These are phyloP conservation scores for Yueomyces sinensis DNA, from an alignment of 805 yeast species.

Conservation along the genomic window DNA sequence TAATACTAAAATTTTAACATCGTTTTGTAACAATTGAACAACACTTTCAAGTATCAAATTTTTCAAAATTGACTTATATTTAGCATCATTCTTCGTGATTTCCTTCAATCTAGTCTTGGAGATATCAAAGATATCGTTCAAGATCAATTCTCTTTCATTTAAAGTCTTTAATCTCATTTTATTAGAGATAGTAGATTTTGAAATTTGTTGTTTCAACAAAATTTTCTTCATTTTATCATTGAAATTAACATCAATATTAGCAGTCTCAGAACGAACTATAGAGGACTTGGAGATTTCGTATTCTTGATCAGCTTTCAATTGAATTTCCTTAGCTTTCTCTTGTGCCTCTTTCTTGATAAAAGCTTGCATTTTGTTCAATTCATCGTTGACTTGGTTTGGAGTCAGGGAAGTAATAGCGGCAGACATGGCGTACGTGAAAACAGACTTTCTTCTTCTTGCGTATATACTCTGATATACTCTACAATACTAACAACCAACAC, in stretches of 20 bases:
- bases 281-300: conserved; percentile 95
- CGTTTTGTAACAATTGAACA: conserved; percentile 59
- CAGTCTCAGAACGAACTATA: conserved; percentile 83
- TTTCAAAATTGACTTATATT: conserved; percentile 56
- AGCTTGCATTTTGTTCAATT: conserved; percentile 94
- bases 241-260: conserved; percentile 70
- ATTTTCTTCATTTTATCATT: conserved; percentile 84
- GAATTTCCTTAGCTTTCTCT: conserved; percentile 94
- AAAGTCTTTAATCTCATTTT: conserved; percentile 87
- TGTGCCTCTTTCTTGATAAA: conserved; percentile 98
- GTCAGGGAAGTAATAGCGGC: conserved; percentile 24
- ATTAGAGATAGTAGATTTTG: conserved; percentile 89
- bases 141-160: conserved; percentile 69
- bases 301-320: conserved; percentile 94
- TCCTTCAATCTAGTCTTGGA: conserved; percentile 52
- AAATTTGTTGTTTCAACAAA: conserved; percentile 83
- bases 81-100: conserved; percentile 37
- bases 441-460: neutral
- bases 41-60: conserved; percentile 73
- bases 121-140: conserved; percentile 58
- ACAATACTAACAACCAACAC: neutral
- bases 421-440: conserved; percentile 16
- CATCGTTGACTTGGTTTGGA: conserved; percentile 68
- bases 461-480: too few species aligned
- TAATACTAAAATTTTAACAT: conserved; percentile 48